phyloP scores from a whole-genome alignment of 192 early-diverging fungal genomes.

The Funneliformis mosseae region DNA sequence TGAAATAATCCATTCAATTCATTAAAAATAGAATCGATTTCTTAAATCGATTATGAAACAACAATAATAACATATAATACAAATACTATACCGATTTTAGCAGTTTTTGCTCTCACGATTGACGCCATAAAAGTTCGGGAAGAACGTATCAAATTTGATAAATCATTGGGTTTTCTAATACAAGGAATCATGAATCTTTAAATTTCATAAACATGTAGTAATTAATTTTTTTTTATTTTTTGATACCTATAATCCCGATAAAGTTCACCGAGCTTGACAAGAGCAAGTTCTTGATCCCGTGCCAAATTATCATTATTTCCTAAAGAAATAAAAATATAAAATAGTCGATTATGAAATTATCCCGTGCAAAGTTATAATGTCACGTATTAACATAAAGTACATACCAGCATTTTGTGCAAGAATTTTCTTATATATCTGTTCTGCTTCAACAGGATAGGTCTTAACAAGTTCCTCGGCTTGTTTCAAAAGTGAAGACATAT shows the following conservation, averaged over 20 bases:
- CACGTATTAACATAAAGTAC: background rate
- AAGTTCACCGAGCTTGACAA: constrained; percentile 74
- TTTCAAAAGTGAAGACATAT: constrained; percentile 43
- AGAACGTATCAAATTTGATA: constrained; percentile 79
- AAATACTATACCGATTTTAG: constrained; percentile 75
- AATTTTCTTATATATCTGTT: constrained; percentile 63
- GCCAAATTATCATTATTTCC: constrained; percentile 47
- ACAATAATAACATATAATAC: background rate
- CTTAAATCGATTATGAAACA: background rate
- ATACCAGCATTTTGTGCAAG: constrained; percentile 39
- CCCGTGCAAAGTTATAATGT: too few relatives aligned
- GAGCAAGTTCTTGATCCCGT: constrained; percentile 65
- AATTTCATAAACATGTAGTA: background rate
- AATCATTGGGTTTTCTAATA: constrained; percentile 70
- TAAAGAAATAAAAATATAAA: constrained; percentile 26
- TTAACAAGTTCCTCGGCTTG: constrained; percentile 63
- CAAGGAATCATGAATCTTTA: background rate
- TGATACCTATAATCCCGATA: constrained; percentile 67
- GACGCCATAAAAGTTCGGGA: constrained; percentile 78
- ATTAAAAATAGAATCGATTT: background rate
- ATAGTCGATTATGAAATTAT: background rate
- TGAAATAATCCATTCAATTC: constrained; percentile 23
- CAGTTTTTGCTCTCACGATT: constrained; percentile 95
- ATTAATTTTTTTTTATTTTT: background rate
- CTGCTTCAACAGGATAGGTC: constrained; percentile 63